Evolutionary conservation across 345 rosid species (phyloP).

Genomic region (Luvunga scandens): DNA sequence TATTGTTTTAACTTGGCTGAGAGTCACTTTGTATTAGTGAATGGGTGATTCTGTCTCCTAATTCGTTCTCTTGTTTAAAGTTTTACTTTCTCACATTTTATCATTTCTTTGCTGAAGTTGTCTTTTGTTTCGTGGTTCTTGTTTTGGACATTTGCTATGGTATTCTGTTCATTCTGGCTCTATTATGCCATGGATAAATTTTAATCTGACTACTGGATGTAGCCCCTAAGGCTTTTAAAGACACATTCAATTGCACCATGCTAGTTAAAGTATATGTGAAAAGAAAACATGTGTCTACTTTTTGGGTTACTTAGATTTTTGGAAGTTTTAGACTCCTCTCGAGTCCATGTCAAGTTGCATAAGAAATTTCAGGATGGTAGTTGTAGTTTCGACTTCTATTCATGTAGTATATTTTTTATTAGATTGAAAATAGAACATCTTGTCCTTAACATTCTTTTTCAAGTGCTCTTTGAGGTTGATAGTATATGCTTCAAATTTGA

Average conservation of each 20-base stretch:
- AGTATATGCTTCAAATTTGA: neutral
- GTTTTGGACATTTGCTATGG: neutral
- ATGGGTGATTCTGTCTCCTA: neutral
- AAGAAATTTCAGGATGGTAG: neutral
- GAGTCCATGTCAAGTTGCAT: neutral
- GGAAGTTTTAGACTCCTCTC: neutral
- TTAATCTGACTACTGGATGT: neutral
- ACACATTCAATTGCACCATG: neutral
- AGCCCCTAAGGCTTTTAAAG: neutral
- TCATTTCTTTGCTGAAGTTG: neutral
- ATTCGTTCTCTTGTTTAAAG: neutral
- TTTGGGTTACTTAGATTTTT: neutral
- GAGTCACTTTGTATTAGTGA: neutral
- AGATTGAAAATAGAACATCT: neutral
- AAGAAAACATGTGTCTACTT: neutral
- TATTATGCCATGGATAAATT: neutral
- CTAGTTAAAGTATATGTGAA: neutral
- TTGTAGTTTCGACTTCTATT: neutral
- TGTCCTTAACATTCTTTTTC: neutral
- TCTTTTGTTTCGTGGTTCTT: neutral
- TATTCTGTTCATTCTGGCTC: neutral
- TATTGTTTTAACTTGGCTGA: neutral
- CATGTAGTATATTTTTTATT: neutral
- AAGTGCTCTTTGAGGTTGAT: neutral
- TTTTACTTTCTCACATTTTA: neutral